A percentile compares a stretch with the other conserved stretches of the same genome.
Conservation (phyloP, 805 yeast genomes). For the Novakomyces olei region DNA sequence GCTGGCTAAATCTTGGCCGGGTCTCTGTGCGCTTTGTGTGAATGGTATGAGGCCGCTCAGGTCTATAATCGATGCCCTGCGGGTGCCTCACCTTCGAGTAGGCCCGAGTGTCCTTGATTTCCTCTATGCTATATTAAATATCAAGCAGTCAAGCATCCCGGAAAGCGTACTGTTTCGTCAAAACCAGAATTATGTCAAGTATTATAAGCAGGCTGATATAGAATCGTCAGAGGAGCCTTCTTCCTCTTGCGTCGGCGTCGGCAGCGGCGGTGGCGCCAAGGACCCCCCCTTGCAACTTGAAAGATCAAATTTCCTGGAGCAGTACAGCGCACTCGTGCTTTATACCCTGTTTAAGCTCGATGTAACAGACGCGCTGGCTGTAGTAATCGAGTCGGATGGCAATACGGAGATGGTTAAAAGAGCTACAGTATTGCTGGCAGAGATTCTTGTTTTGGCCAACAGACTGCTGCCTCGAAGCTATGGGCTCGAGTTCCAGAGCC, state of each 20-base stretch:
- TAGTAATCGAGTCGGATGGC: constrained; percentile 7
- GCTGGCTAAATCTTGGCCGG: constrained; percentile 51
- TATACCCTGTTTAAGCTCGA: constrained; percentile 24
- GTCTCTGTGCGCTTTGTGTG: constrained; percentile 41
- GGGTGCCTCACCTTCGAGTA: constrained; percentile 31
- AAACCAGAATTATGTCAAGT: too few species aligned
- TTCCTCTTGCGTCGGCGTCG: too few species aligned
- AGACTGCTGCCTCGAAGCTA: constrained; percentile 31
- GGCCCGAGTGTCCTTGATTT: constrained; percentile 38
- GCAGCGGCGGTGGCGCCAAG: too few species aligned
- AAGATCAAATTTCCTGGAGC: too few species aligned
- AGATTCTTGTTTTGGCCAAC: constrained; percentile 32
- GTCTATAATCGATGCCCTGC: constrained; percentile 38
- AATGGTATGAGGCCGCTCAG: constrained; percentile 33
- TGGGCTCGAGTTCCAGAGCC: constrained; percentile 11
- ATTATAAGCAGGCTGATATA: too few species aligned
- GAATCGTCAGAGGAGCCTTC: too few species aligned
- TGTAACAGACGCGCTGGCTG: constrained; percentile 5
- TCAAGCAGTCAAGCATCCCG: constrained; percentile 35
- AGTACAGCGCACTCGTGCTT: constrained; percentile 42
- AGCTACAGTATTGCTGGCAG: constrained; percentile 42
- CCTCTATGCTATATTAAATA: constrained; percentile 41
- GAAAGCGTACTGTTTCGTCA: too few species aligned
- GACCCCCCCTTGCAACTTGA: too few species aligned
- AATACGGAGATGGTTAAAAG: constrained; percentile 31